Evolutionary conservation across 768 basidiomycete species (phyloP), one percentile per base, ranked within the genome.

Genomic region (Boletus rex-veris): DNA sequence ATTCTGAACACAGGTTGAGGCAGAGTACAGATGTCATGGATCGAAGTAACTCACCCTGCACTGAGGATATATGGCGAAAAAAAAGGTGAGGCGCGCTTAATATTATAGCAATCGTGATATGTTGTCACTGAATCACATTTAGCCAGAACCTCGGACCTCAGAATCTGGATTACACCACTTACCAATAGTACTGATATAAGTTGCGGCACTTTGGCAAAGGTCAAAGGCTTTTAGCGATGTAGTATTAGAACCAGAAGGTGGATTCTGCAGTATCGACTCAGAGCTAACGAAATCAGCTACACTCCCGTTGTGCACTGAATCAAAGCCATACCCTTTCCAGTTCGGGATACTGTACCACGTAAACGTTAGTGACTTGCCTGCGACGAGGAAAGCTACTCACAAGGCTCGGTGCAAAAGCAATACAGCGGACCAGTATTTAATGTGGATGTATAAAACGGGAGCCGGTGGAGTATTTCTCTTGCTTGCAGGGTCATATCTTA

Each of bases 331-430:
- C 88, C 81, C 78, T 61, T 80, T 82, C 81, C 81, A 84, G 60
- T 86, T 85, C 3, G 88, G 87, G 66, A 90, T 83, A 60, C 88
- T 89, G 53, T 31, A 54, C 8, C 9, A 45, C 36, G 39, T 18
- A 54, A 48, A 57, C 33, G 44, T 63, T 18, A 64, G 48, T 14
- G 54, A 46, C 14, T 49, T 35, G 33, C 41, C 43, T 43, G 42
- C 7, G n/a, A 52, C 24, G 10, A 57, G 36, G 36, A 54, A 28
- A 45, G 40, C 16, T 15, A 78, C 89, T 77, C 68, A 90, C 89
- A 90, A 92, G 15, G 86, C 88, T 48, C 90, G 79, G 67, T 91
- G 80, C 37, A 91, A 75, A 36, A 92, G 73, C 12, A 92, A 74
- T 5, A 91, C 84, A 16, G 86, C 77, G 7, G 81, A 82, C 82